A percentile compares a stretch with the other conserved stretches of the same genome.
These are phyloP conservation scores for Elsinoe australis DNA, from an alignment of 2,329 filamentous ascomycete species.

Conservation along the genomic window DNA sequence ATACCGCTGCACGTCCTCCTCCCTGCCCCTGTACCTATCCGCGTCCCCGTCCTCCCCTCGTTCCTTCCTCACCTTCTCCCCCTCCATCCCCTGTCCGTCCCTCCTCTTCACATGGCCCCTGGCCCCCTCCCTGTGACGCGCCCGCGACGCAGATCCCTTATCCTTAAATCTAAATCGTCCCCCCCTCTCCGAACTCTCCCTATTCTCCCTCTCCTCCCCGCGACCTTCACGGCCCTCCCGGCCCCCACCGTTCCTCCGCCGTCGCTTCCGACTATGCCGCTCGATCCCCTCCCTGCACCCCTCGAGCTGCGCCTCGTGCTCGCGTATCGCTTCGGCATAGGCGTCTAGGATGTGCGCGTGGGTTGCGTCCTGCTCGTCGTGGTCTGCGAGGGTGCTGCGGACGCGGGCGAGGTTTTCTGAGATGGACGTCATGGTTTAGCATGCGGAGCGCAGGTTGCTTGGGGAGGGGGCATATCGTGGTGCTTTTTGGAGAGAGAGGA, in stretches of 20 bases:
- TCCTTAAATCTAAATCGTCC: conserved; percentile 18
- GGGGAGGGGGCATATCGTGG: too few relatives aligned
- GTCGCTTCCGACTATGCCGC: not conserved
- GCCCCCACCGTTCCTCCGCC: not conserved
- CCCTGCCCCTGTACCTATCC: not conserved
- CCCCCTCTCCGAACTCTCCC: too few relatives aligned
- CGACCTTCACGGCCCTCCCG: not conserved
- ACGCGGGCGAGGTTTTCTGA: conserved; percentile 13
- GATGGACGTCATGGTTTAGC: conserved; percentile 7
- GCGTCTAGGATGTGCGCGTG: conserved; percentile 19
- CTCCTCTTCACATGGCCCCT: conserved; percentile 7
- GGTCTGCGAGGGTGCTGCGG: conserved; percentile 1
- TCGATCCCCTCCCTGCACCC: conserved; percentile 4
- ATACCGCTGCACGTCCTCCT: conserved; percentile 15
- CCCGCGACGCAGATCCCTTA: too few relatives aligned
- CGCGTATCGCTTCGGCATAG: conserved; percentile 17
- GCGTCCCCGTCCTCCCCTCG: conserved; percentile 8
- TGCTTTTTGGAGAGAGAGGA: too few relatives aligned
- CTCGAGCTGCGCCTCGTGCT: conserved; percentile 16
- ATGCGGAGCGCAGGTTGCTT: too few relatives aligned
- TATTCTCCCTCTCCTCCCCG: not conserved
- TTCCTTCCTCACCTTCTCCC: not conserved
- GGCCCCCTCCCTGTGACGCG: too few relatives aligned
- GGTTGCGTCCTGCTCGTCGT: not conserved
- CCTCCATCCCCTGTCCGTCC: not conserved